Percentiles rank a stretch among this genome's conserved stretches.
Conservation (phyloP, 2,329 filamentous ascomycete species). For the Rosellinia necatrix region DNA sequence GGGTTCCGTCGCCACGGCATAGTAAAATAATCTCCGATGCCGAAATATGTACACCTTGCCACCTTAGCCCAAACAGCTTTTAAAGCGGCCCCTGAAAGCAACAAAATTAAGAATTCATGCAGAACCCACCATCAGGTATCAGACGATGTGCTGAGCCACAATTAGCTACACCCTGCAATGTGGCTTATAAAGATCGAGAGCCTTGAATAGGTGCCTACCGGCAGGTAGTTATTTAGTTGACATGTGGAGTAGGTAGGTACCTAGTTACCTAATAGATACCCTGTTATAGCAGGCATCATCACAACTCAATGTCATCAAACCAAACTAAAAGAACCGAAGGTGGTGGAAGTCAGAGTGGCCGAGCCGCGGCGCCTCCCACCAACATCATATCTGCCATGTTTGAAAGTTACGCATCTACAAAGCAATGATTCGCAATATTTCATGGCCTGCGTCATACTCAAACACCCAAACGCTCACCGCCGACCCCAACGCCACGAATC, state of each 20-base stretch:
- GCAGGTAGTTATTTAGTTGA: no score
- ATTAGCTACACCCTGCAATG: no score
- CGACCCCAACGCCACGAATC: neutral
- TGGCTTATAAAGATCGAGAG: no score
- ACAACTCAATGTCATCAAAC: no score
- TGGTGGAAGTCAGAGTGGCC: no score
- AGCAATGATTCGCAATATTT: neutral
- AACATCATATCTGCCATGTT: neutral
- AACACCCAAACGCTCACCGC: neutral
- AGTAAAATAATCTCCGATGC: neutral
- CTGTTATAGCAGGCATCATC: no score
- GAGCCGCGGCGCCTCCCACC: neutral
- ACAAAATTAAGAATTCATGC: slow-evolving; percentile 2
- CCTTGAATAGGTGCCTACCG: no score
- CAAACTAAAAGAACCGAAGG: no score
- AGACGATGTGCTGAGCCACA: neutral
- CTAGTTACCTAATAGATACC: no score
- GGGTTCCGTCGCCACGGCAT: neutral
- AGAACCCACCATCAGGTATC: neutral
- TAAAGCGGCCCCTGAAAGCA: neutral
- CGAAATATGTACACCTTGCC: neutral
- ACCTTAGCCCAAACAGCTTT: neutral
- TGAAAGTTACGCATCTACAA: neutral
- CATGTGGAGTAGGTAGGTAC: no score
- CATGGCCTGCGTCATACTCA: no score